Percentiles rank a stretch among this genome's conserved stretches.
Conservation (phyloP, 805 yeast genomes). For the Cyberlindnera americana region DNA sequence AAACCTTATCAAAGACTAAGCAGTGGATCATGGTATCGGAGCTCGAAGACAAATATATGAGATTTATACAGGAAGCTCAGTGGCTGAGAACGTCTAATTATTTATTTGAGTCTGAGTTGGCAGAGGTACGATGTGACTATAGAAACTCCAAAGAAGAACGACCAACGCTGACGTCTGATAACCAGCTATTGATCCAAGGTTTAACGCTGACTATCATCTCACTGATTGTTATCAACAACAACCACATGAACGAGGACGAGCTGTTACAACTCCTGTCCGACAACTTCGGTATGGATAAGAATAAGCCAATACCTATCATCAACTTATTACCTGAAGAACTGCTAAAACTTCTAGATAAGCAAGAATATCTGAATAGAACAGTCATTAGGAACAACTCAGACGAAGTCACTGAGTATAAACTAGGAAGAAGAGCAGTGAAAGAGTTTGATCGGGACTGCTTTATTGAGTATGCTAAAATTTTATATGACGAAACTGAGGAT, state of each 20-base stretch:
- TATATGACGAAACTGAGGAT: conserved; percentile 24
- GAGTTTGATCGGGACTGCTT: conserved; percentile 28
- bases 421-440: conserved; percentile 28
- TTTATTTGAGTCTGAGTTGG: conserved; percentile 23
- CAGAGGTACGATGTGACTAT: conserved; percentile 25
- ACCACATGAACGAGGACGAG: conserved; percentile 38
- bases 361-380: conserved; percentile 24
- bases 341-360: conserved; percentile 25
- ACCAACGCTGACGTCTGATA: conserved; percentile 19
- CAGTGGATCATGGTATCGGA: conserved; percentile 20
- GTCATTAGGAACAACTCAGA: conserved; percentile 21
- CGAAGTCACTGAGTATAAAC: conserved; percentile 27
- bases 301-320: conserved; percentile 9
- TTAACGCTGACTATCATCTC: conserved; percentile 21
- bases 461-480: conserved; percentile 20
- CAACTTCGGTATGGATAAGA: conserved; percentile 30
- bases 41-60: conserved; percentile 13
- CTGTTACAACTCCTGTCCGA: conserved; percentile 36
- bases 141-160: conserved; percentile 17
- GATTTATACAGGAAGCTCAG: conserved; percentile 17
- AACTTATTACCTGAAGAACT: conserved; percentile 19
- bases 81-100: conserved; percentile 14
- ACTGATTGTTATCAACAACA: conserved; percentile 24
- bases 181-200: conserved; percentile 21
- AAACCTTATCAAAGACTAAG: conserved; percentile 7